Percentiles rank a stretch among this genome's conserved stretches.
Evolutionary conservation across 78 protist species (phyloP).

Genomic region (Dictyostelium firmibasis): DNA sequence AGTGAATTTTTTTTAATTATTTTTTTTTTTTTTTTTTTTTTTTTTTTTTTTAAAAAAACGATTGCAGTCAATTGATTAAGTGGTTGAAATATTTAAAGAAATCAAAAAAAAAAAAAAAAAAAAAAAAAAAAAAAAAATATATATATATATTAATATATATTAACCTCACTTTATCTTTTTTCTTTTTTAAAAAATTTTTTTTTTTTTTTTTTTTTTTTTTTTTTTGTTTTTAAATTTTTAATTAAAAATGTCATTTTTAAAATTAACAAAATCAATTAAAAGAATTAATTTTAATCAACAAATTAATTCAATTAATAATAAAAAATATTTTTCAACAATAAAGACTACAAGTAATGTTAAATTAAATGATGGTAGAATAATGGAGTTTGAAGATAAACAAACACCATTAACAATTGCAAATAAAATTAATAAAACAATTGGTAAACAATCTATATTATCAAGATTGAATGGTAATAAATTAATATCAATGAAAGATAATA

Average conservation of each 20-base stretch:
- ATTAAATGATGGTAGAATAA: constrained; percentile 2
- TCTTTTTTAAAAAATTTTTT: too few species aligned
- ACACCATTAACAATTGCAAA: neutral
- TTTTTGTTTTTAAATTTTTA: neutral
- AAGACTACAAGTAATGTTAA: neutral
- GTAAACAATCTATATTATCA: neutral
- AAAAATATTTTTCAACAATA: neutral
- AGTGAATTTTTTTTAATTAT: too few species aligned
- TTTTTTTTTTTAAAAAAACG: neutral
- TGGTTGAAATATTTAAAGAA: too few species aligned
- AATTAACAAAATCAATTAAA: neutral
- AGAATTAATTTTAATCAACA: neutral
- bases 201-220: neutral
- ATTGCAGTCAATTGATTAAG: too few species aligned
- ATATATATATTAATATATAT: neutral
- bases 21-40: too few species aligned
- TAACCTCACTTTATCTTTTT: too few species aligned
- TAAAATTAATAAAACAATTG: neutral
- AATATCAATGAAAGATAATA: neutral
- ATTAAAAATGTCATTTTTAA: neutral
- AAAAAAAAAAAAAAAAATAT: neutral
- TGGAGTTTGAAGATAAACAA: neutral
- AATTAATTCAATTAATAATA: neutral
- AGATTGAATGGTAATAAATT: neutral
- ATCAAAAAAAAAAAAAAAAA: neutral